Conservation (phyloP, 371 early-diverging fungal species). For the Massospora cicadina region DNA sequence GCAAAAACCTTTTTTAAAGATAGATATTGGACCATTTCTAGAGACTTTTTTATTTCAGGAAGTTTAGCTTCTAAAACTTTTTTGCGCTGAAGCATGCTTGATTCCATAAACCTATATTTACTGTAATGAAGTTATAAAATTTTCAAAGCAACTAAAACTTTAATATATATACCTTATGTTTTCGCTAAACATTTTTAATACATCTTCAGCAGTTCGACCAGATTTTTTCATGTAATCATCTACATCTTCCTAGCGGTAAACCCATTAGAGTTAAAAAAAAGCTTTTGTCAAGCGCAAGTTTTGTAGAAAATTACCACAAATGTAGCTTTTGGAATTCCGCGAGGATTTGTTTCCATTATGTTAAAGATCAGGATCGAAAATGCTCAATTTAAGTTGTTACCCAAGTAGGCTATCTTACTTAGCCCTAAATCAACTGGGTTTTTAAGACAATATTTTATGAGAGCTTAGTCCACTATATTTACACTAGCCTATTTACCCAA, state of each 20-base stretch:
- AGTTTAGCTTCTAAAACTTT: constrained; percentile 72
- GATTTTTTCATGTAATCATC: constrained; percentile 59
- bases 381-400: too few species aligned
- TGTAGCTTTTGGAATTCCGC: background rate
- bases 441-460: too few species aligned
- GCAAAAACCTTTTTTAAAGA: constrained; percentile 27
- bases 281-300: too few species aligned
- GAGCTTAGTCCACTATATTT: too few species aligned
- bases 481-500: too few species aligned
- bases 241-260: constrained; percentile 56
- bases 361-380: too few species aligned
- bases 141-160: background rate
- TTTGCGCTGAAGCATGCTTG: constrained; percentile 63
- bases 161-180: constrained; percentile 43
- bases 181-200: constrained; percentile 80
- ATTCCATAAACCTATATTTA: constrained; percentile 95
- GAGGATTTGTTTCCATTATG: background rate
- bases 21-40: constrained; percentile 68
- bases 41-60: constrained; percentile 89
- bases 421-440: too few species aligned
- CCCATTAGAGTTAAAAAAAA: too few species aligned
- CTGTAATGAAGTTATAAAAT: constrained; percentile 22
- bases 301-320: background rate
- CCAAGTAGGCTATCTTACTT: too few species aligned
- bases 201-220: constrained; percentile 52